Evolutionary conservation across 441 rosid genomes (phyloP), one percentile per base, ranked within the genome.

Genomic region (Pelargonium australe): DNA sequence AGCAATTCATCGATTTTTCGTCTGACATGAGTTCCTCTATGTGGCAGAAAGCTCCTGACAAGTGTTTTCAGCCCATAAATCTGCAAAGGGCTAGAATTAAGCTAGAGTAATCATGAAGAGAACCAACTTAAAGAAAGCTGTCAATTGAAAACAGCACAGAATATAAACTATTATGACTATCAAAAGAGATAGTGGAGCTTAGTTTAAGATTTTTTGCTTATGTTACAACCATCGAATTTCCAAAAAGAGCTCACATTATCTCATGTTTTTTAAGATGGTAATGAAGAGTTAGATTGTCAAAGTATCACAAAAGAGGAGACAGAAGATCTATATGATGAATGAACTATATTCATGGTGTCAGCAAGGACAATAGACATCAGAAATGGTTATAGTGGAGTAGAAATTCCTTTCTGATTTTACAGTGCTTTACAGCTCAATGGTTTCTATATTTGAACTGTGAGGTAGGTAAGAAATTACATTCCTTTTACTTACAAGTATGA

Each of bases 11-110:
- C 73, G 65, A 90, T 86, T 76, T 85, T 79, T 72, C 83, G 68
- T 68, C 70, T 77, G 77, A 82, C 77, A 44, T 65, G 84, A 75
- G 80, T 76, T 70, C 93, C 90, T 73, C 58, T 83, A 76, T 80
- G 83, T 55, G 96, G 92, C 85, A 90, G 80, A 82, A 90, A 92
- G 74, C 95, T 87, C 84, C 80, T 90, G 72, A 88, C 96, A 66
- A 95, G 89, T 68, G 89, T 78, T 82, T 90, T 95, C 68, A 95
- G 87, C 71, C 90, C 97, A 85, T 85, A 90, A 76, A 89, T 85
- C 98, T 95, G 92, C 83, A 77, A 71, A 74, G 68, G 70, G 71
- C 37, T 66, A 69, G 63, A 23, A 60, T 72, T 43, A 37, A 68
- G 65, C 13, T 5, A 66, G 57, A 25, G 66, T 37, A 65, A 65